Evolutionary conservation across 306 rosid genomes (phyloP).

Genomic region (Hippophae tibetana): DNA sequence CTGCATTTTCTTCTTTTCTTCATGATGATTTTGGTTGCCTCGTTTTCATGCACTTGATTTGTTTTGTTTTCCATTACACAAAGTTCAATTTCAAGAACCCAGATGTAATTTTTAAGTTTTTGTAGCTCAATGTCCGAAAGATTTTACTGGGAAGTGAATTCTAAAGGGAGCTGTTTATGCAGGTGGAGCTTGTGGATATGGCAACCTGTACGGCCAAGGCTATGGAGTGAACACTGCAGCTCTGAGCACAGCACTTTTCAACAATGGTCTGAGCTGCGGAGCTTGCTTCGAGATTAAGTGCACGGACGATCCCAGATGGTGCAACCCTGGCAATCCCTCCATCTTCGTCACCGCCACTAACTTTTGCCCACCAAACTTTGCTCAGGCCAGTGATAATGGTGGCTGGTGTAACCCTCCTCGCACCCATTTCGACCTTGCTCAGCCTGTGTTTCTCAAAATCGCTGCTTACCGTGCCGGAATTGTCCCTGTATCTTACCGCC

Average conservation of each 20-base stretch:
- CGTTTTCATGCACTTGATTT: too few relatives aligned
- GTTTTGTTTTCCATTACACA: too few relatives aligned
- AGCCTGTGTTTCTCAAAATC: constrained; percentile 95
- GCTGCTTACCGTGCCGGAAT: constrained; percentile 96
- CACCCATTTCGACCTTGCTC: constrained; percentile 91
- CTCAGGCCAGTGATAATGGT: constrained; percentile 76
- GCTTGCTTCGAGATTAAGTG: constrained; percentile 90
- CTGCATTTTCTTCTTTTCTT: too few relatives aligned
- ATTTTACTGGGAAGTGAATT: background rate
- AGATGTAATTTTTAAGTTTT: too few relatives aligned
- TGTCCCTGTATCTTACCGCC: constrained; percentile 84
- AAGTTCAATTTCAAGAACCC: too few relatives aligned
- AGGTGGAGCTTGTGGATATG: constrained; percentile 97
- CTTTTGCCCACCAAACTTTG: constrained; percentile 89
- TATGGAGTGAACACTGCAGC: constrained; percentile 93
- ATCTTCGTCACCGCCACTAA: constrained; percentile 83
- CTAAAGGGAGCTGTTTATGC: background rate
- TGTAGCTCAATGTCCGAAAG: background rate
- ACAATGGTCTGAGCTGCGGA: constrained; percentile 80
- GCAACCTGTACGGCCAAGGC: constrained; percentile 90
- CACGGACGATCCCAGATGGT: constrained; percentile 64
- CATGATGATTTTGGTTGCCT: too few relatives aligned
- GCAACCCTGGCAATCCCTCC: constrained; percentile 82
- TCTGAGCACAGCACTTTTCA: constrained; percentile 85
- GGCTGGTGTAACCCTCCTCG: constrained; percentile 99